Percentiles rank a stretch among this genome's conserved stretches.
Evolutionary conservation across 2,329 filamentous ascomycete genomes (phyloP).

Genomic region (Fusarium globosum): DNA sequence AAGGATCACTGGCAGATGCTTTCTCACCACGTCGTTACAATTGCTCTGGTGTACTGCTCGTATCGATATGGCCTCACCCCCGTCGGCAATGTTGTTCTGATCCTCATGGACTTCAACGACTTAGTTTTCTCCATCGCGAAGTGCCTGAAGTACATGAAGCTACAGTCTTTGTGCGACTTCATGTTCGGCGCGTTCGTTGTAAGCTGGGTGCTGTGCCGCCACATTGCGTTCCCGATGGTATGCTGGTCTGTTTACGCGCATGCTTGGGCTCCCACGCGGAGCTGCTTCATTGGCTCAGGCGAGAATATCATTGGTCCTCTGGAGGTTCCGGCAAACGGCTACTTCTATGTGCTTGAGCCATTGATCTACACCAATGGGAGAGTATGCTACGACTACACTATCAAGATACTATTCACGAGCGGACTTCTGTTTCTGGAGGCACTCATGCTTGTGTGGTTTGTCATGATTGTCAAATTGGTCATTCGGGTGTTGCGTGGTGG

Average conservation of each 20-base stretch:
- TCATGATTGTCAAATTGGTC: constrained; percentile 70
- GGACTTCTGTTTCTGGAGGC: constrained; percentile 81
- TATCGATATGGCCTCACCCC: constrained; percentile 89
- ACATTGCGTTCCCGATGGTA: constrained; percentile 81
- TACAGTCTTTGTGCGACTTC: constrained; percentile 79
- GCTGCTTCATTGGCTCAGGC: constrained; percentile 74
- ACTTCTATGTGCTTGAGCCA: constrained; percentile 76
- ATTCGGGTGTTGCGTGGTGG: constrained; percentile 81
- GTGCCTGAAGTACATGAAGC: constrained; percentile 89
- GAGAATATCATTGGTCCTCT: constrained; percentile 65
- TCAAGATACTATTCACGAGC: constrained; percentile 82
- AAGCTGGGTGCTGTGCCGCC: constrained; percentile 84
- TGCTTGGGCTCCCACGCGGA: constrained; percentile 50
- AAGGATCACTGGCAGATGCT: constrained; percentile 98
- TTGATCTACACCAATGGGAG: constrained; percentile 76
- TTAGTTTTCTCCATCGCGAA: constrained; percentile 76
- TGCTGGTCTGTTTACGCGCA: constrained; percentile 74
- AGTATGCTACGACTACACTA: constrained; percentile 80
- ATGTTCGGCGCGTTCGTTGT: constrained; percentile 90
- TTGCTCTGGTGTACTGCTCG: constrained; percentile 79
- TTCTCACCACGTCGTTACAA: constrained; percentile 91
- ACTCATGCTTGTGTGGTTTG: constrained; percentile 88
- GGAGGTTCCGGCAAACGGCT: constrained; percentile 56
- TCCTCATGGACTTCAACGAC: constrained; percentile 94
- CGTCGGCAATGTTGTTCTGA: constrained; percentile 87